These are phyloP conservation scores for Magnolia officinalis DNA, from an alignment of 164 flowering plant species.

Conservation along the genomic window DNA sequence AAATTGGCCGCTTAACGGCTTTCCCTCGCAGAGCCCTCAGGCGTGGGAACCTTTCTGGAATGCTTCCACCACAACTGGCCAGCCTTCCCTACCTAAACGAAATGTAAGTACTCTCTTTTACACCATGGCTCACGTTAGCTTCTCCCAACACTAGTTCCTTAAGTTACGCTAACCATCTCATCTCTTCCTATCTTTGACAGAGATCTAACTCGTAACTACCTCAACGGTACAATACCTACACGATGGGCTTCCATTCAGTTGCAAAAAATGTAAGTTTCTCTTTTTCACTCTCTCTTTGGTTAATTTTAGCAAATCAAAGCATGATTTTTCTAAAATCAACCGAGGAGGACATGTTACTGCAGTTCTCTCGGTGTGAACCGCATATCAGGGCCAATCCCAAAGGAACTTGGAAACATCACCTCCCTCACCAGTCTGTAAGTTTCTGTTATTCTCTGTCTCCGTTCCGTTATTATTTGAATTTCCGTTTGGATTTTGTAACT, in stretches of 20 bases:
- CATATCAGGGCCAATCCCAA: slow-evolving; percentile 23
- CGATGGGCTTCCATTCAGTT: slow-evolving; percentile 58
- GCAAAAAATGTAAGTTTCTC: slow-evolving; percentile 38
- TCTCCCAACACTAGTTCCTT: neutral
- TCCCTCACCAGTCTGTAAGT: slow-evolving; percentile 42
- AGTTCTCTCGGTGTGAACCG: slow-evolving; percentile 47
- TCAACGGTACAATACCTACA: slow-evolving; percentile 61
- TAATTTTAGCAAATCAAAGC: too few species aligned
- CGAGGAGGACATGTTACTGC: slow-evolving; percentile 16
- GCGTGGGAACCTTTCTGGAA: slow-evolving; percentile 47
- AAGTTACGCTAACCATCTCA: neutral
- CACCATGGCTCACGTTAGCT: neutral
- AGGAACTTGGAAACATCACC: slow-evolving; percentile 28
- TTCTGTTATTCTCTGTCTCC: neutral
- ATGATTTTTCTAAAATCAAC: too few species aligned
- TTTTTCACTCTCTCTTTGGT: too few species aligned
- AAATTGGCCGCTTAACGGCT: too few species aligned
- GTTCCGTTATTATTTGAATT: neutral
- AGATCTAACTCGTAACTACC: slow-evolving; percentile 62
- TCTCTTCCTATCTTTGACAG: slow-evolving; percentile 25
- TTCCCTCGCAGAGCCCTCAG: slow-evolving; percentile 9
- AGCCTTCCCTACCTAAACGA: slow-evolving; percentile 52
- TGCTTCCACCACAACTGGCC: slow-evolving; percentile 52
- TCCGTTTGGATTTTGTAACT: neutral
- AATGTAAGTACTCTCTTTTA: neutral